Evolutionary conservation across 78 protist genomes (phyloP), one percentile per base, ranked within the genome.

Genomic region (Polysphondylium violaceum): DNA sequence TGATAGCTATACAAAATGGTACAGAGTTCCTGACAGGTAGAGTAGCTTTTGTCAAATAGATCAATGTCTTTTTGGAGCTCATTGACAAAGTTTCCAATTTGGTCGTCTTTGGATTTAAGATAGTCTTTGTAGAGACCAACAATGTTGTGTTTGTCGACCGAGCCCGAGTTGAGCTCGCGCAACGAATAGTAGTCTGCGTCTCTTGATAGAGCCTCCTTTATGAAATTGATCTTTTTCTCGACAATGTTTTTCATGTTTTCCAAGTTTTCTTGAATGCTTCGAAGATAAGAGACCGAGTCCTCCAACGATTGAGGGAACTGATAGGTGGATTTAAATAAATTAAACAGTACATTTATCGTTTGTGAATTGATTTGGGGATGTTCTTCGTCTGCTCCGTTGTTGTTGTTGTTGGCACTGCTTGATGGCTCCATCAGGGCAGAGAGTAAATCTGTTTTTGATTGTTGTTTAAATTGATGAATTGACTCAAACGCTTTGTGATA

Each of bases 141-240:
- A 47, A n/a, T n/a, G 8, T 29, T 29, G 33, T 21, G 19, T 5
- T 47, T 14, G 4, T 64, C 2, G 14, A 38, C 33, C 3, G 33
- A 17, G 16, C 14, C 21, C 21, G 12, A n/a, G 2, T 33, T 29
- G 16, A 16, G 6, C 31, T 21, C 29, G 7, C 51, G 31, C 27
- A n/a, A 4, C 12, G 63, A 56, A 14, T 56, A 14, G 63, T 56
- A 56, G 14, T 56, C 63, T n/a, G 63, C 12, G 8, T 56, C 23
- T 72, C 35, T 83, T 27, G 47, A 23, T 58, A 44, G 41, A 19
- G 79, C 43, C 9, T 68, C 91, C 47, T 69, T 59, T n/a, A 83
- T 68, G 8, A 59, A 1, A 16, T 41, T 40, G 0, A 83, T 44
- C 51, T 69, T 83, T 9, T 23, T 27, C 3, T 21, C 17, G 33